Base-by-base conservation (phyloP, 805 yeast genomes). In the Ogataea philodendri region DNA sequence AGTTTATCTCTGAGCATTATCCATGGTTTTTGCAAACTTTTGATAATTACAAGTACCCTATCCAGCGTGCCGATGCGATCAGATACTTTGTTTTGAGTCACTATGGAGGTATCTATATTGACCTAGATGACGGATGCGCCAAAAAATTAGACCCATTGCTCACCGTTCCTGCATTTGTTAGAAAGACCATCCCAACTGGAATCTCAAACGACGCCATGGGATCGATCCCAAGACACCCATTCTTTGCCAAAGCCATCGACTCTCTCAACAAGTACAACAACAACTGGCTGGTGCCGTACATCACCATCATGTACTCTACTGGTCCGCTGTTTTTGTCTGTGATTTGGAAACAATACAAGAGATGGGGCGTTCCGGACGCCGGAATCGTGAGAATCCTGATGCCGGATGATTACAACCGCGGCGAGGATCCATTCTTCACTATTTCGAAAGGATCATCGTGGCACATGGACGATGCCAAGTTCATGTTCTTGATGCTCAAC, bases 151-250 rank as follows among this genome's bases (percentile, higher is more conserved):
- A 88, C 56, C 94, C 95, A 1, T 63, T 89, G 39, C 70, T 88
- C 40, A 72, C 81, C 2, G 84, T 78, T 5, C 89, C 95, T 1
- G 94, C 95, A 2, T 85, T 85, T 66, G 87, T 84, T 9, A 70
- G 96, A 45, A 84, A 85, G 55, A 88, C 97, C 1, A 63, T 74
- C 5, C 97, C 97, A 16, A 83, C 95, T 0, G 97, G 97, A 34
- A 77, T 89, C 25, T 84, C 95, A 4, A 89, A 89, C 59, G 96
- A 88, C 57, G 88, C 88, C 10, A 84, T 89, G 95, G 96, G 95
- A 8, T 67, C 90, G 3, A 81, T 83, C 9, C 95, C 94, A 21
- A 67, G 70, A 31, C 97, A 89, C 60, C 95, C 96, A 3, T 85
- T 88, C 62, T 86, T 85, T 65, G 58, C 72, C 30, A 80, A 79